Evolutionary conservation across 768 basidiomycete species (phyloP), one percentile per base, ranked within the genome.

Genomic region (Tricholoma sp.): DNA sequence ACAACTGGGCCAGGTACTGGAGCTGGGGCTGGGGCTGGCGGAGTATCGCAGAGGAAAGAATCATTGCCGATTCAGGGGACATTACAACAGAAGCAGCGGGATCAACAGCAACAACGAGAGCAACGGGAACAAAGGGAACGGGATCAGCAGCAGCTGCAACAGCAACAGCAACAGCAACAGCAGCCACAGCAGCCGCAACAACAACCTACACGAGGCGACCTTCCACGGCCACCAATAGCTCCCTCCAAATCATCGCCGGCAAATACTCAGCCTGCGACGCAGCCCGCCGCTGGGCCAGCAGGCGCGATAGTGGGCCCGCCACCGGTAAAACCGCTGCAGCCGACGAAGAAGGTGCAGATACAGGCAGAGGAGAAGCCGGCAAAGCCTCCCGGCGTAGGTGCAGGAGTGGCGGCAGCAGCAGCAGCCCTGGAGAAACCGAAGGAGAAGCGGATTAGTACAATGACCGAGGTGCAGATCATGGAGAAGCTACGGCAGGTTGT

Each of bases 391-490:
- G 72, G 71, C 0, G 83, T 84, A 1, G 86, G 86, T 1, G 84
- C 85, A 2, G 88, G 57, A 16, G 76, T 79, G 8, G 79, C 79
- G 0, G 83, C 86, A 1, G 87, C 88, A 0, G 87, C 87, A 0
- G 88, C 91, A 12, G 86, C 88, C 34, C 76, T 88, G 59, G 81
- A 89, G 68, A 86, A 83, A 71, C 81, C 85, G 55, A 89, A 88
- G 70, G 84, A 91, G 72, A 89, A 93, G 74, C 81, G 96, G 59
- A 96, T 98, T 64, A 94, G 91, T 61, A 91, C 94, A 37, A 92
- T 99, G 91, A 90, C 89, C 51, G 96, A 99, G 73, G 89, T 88
- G 50, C 96, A 99, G 76, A 95, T 98, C 64, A 97, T 98, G 95
- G 92, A 95, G 69, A 97, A 96, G 74, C 76, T 99, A 63, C 79